phyloP scores from a whole-genome alignment of 345 rosid genomes.

The Populus simonii region DNA sequence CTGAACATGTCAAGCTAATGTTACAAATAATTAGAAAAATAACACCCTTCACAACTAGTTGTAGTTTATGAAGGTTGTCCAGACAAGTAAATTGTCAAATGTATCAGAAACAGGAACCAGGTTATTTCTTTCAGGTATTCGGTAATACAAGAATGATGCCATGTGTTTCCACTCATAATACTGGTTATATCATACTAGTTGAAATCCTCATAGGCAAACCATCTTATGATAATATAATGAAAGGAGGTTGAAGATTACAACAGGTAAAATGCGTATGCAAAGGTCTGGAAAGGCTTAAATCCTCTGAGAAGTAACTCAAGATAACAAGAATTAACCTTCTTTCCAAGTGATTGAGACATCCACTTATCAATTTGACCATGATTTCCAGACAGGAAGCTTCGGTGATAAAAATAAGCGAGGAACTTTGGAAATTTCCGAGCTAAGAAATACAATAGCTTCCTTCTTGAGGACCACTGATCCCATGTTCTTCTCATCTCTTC shows the following conservation, averaged over 20 bases:
- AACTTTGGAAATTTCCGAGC: constrained; percentile 66
- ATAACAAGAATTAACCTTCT: constrained; percentile 47
- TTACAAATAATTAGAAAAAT: background rate
- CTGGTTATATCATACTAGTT: background rate
- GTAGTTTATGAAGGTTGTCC: background rate
- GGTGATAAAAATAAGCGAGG: constrained; percentile 55
- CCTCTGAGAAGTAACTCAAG: background rate
- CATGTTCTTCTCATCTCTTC: constrained; percentile 73
- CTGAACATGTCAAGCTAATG: constrained; percentile 39
- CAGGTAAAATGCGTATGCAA: background rate
- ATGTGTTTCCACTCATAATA: background rate
- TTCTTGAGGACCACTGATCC: constrained; percentile 57
- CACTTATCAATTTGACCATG: constrained; percentile 65
- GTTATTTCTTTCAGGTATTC: background rate
- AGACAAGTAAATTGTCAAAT: background rate
- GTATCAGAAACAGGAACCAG: background rate
- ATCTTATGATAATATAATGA: background rate
- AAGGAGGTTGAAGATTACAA: background rate
- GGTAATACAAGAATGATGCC: background rate
- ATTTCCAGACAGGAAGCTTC: constrained; percentile 75
- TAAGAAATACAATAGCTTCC: constrained; percentile 60
- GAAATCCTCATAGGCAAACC: background rate
- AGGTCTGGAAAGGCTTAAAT: background rate
- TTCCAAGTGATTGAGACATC: constrained; percentile 68
- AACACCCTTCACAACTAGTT: background rate